Base-by-base conservation (phyloP, 1,139 yeast species). In the Zygoascus hellenicus region DNA sequence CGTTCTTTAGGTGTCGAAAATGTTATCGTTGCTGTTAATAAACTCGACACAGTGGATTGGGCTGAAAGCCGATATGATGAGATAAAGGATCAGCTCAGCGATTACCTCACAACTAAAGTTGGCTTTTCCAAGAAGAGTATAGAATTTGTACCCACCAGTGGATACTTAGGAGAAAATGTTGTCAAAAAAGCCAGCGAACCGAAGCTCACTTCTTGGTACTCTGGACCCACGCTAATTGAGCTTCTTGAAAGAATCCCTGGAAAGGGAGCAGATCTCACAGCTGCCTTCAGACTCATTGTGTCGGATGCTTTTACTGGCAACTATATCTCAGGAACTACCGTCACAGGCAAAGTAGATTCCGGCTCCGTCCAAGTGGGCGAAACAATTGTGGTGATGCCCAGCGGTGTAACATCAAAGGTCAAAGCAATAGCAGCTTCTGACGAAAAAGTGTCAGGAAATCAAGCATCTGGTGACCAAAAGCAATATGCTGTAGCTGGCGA, bases 281-380 rank as follows among this genome's bases (percentile, higher is more conserved):
- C 36, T n/a, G 42, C 43, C 41, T 43, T 45, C n/a, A 55, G 76
- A 22, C 62, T 75, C 53, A 59, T 72, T 11, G 64, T 72, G 2
- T 54, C 69, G n/a, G 78, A 75, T 45, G 64, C 64, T 42, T 66
- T 57, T 48, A 53, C 56, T 10, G 61, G 58, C 19, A 57, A 58
- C 2, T 62, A 61, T 39, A 58, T 63, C 11, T 55, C 67, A 2
- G 59, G 58, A 32, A 71, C 81, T 30, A 71, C 72, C 26, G 70
- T 88, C 9, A 70, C 75, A 28, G 97, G 97, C 1, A 77, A 90
- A 54, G 73, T 90, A 0, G 78, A 81, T 45, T 73, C 84, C 7
- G 98, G 98, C 2, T 67, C 75, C 1, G 74, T 89, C 30, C 90
- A 86, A 62, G 76, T 80, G 0, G 95, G 95, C 33, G 94, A 90